Conservation (phyloP, 2,329 filamentous ascomycete genomes). For the Epichloe gansuensis region DNA sequence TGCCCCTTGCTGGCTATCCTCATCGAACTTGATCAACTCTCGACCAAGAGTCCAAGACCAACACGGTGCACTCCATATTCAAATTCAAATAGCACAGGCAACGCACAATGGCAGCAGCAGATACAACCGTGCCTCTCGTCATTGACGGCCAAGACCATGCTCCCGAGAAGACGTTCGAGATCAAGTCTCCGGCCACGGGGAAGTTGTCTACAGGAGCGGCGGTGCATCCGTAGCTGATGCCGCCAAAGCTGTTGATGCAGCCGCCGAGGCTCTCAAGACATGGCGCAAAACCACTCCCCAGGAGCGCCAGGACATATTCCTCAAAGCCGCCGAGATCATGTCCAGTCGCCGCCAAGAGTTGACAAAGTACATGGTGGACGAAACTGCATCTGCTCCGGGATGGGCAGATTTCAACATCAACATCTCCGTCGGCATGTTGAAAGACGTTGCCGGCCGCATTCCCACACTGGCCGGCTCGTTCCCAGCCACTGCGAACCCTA, state of each 20-base stretch:
- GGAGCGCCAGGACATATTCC: constrained; percentile 55
- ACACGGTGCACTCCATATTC: too few species aligned
- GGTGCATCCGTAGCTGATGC: constrained; percentile 46
- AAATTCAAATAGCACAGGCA: background rate
- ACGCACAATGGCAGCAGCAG: background rate
- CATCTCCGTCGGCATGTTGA: constrained; percentile 25
- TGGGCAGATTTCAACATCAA: constrained; percentile 32
- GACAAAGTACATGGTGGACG: constrained; percentile 41
- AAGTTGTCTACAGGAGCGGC: constrained; percentile 42
- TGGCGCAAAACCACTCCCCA: constrained; percentile 55
- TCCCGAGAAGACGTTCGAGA: constrained; percentile 37
- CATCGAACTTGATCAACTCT: too few species aligned
- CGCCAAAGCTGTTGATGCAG: constrained; percentile 37
- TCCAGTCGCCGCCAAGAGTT: constrained; percentile 48
- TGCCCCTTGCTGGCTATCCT: too few species aligned
- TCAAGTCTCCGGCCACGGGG: constrained; percentile 43
- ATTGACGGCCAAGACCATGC: constrained; percentile 32
- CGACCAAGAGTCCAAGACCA: too few species aligned
- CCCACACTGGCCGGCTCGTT: constrained; percentile 25
- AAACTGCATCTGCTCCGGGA: constrained; percentile 27
- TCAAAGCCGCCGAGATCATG: constrained; percentile 56
- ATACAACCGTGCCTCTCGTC: constrained; percentile 24
- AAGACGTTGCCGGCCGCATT: constrained; percentile 32
- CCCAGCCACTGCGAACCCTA: constrained; percentile 19
- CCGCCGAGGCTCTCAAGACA: constrained; percentile 52